A percentile compares a stretch with the other conserved stretches of the same genome.
phyloP scores from a whole-genome alignment of 768 basidiomycete species.

The Naganishia antarctica region DNA sequence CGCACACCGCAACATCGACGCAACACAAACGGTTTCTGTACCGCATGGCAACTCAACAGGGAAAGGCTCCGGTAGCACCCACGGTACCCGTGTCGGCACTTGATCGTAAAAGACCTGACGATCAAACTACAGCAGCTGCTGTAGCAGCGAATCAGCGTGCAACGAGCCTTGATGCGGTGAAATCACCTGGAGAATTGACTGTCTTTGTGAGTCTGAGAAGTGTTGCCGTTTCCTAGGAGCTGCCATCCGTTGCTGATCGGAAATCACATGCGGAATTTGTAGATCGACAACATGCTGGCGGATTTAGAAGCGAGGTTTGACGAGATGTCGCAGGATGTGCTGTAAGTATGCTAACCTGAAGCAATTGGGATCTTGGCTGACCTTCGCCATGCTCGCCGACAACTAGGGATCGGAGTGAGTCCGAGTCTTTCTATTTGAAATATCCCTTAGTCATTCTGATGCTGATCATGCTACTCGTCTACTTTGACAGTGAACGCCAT shows the following conservation, averaged over 20 bases:
- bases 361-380: conserved; percentile 27
- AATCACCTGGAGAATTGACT: conserved; percentile 88
- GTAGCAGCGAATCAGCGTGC: conserved; percentile 16
- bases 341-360: conserved; percentile 59
- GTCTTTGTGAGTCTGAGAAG: conserved; percentile 68
- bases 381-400: too few species aligned
- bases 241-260: too few species aligned
- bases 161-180: conserved; percentile 34
- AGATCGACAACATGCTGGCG: conserved; percentile 84
- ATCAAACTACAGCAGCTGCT: conserved; percentile 8
- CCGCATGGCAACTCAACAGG: neutral
- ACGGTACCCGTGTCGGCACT: conserved; percentile 6
- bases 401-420: conserved; percentile 30
- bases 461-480: conserved; percentile 12
- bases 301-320: conserved; percentile 87
- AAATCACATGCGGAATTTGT: too few species aligned
- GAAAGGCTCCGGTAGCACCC: neutral
- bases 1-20: too few species aligned
- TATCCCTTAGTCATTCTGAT: neutral
- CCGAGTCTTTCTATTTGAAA: neutral
- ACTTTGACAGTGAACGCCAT: conserved; percentile 74
- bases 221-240: too few species aligned
- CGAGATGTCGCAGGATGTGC: conserved; percentile 83
- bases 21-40: too few species aligned
- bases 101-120: conserved; percentile 3